Evolutionary conservation across 192 early-diverging fungal genomes (phyloP), one percentile per base, ranked within the genome.

Genomic region (Backusella tarrabulga): DNA sequence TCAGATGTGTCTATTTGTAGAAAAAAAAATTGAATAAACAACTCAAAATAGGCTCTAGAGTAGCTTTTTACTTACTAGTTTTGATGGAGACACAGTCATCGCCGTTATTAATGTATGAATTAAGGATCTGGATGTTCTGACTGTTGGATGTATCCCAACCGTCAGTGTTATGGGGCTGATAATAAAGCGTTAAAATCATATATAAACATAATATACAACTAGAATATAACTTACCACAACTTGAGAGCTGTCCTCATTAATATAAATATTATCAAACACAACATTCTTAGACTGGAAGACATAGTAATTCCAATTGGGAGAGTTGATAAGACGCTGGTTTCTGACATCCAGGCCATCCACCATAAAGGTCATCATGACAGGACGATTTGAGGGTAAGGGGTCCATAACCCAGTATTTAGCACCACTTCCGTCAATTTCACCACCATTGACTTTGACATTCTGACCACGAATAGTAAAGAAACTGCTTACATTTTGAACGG

Each of bases 221-320:
- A 63, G 12, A 4, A 14, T 8, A 8, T 11, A 26, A 4, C 21
- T 63, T 63, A 63, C 56, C 56, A 63, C 56, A 63, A 63, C 56
- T 29, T 63, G 56, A 63, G 56, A 63, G 4, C 56, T 63, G 12
- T 63, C 56, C 1, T 63, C 56, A 63, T 63, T 3, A 7, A 63
- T 63, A 29, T 26, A 63, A 11, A 63, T 63, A 29, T 63, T 63
- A 14, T 63, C 56, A 63, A 63, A 63, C 3, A 63, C 56, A 12
- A 63, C 56, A 29, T 63, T 63, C 12, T 63, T 63, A 29, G 56
- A 63, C 23, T 29, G 56, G 56, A 63, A 63, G 12, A 63, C 23
- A 63, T 63, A 63, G 23, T 63, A 63, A 63, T 63, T 63, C 56
- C 56, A 63, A 29, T 63, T 63, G 21, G 56, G 56, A 4, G 56